Conservation (phyloP, 805 yeast genomes). For the Tanozyma kutaoensis region DNA sequence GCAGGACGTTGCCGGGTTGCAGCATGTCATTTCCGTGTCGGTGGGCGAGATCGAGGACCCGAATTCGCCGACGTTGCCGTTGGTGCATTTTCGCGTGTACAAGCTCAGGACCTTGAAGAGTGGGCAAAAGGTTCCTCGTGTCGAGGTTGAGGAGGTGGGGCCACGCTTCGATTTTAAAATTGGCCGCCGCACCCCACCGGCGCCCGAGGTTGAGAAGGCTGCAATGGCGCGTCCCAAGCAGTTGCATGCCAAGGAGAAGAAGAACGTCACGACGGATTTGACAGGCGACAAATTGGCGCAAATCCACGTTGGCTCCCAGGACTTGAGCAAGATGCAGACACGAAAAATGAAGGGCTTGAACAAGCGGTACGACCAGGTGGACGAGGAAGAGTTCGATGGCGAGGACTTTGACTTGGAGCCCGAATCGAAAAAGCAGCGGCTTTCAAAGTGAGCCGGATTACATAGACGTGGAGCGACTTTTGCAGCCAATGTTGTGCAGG, state of each 20-base stretch:
- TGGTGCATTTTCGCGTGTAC: slow-evolving; percentile 83
- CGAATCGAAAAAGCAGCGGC: slow-evolving; percentile 19
- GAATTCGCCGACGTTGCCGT: slow-evolving; percentile 61
- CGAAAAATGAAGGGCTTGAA: slow-evolving; percentile 98
- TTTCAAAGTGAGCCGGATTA: too few species aligned
- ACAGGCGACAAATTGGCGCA: slow-evolving; percentile 97
- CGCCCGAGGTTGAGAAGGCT: slow-evolving; percentile 83
- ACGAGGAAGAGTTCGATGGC: slow-evolving; percentile 35
- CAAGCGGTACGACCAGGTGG: slow-evolving; percentile 64
- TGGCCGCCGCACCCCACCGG: slow-evolving; percentile 74
- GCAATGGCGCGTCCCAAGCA: slow-evolving; percentile 74
- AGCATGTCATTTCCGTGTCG: slow-evolving; percentile 74
- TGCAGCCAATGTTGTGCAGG: too few species aligned
- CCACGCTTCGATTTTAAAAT: slow-evolving; percentile 89
- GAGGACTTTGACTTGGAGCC: slow-evolving; percentile 23
- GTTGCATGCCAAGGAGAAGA: slow-evolving; percentile 67
- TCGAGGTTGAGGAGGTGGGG: slow-evolving; percentile 89
- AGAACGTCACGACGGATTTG: slow-evolving; percentile 76
- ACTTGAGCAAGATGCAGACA: slow-evolving; percentile 78
- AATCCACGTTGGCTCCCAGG: slow-evolving; percentile 93
- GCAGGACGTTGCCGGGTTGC: slow-evolving; percentile 92
- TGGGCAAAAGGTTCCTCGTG: slow-evolving; percentile 84
- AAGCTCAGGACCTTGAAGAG: slow-evolving; percentile 68
- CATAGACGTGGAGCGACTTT: too few species aligned
- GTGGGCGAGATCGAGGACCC: slow-evolving; percentile 66